Evolutionary conservation across 192 early-diverging fungal species (phyloP).

Genomic region (Mycoemilia scoparia): DNA sequence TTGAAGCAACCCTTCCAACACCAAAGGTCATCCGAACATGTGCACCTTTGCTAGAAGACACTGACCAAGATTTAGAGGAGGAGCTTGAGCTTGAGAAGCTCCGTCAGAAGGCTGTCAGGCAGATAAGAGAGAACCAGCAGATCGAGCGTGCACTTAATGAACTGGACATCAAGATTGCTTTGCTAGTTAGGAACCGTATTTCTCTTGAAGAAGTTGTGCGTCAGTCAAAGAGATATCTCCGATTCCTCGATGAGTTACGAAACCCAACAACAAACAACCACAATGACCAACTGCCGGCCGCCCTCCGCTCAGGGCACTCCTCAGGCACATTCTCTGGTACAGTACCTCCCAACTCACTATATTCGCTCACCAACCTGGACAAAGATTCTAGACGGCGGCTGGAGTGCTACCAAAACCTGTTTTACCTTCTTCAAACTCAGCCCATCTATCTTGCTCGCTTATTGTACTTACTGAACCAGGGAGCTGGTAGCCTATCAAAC

Average conservation of each 20-base stretch:
- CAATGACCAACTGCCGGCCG: no score
- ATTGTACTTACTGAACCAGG: conserved; percentile 79
- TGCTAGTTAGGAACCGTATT: conserved; percentile 89
- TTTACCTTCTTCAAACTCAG: conserved; percentile 95
- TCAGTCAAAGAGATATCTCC: conserved; percentile 28
- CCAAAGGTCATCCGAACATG: conserved; percentile 66
- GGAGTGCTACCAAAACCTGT: conserved; percentile 80
- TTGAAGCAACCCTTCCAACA: conserved; percentile 61
- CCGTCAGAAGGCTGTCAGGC: conserved; percentile 66
- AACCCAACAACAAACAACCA: conserved; percentile 33
- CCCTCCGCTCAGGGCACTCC: conserved; percentile 10
- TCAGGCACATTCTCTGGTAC: conserved; percentile 6
- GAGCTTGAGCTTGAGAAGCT: conserved; percentile 77
- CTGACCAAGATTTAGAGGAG: conserved; percentile 82
- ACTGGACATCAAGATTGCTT: conserved; percentile 89
- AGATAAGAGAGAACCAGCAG: conserved; percentile 77
- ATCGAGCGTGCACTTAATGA: conserved; percentile 62
- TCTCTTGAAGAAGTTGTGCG: conserved; percentile 82
- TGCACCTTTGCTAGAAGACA: conserved; percentile 75
- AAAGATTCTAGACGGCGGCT: conserved; percentile 62
- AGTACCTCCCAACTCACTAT: conserved; percentile 14
- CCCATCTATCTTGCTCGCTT: conserved; percentile 75
- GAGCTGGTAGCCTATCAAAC: conserved; percentile 27
- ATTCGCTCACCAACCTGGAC: conserved; percentile 63
- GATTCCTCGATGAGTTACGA: conserved; percentile 26